These are phyloP conservation scores for Microcos paniculata DNA, from an alignment of 345 rosid genomes.

Conservation along the genomic window DNA sequence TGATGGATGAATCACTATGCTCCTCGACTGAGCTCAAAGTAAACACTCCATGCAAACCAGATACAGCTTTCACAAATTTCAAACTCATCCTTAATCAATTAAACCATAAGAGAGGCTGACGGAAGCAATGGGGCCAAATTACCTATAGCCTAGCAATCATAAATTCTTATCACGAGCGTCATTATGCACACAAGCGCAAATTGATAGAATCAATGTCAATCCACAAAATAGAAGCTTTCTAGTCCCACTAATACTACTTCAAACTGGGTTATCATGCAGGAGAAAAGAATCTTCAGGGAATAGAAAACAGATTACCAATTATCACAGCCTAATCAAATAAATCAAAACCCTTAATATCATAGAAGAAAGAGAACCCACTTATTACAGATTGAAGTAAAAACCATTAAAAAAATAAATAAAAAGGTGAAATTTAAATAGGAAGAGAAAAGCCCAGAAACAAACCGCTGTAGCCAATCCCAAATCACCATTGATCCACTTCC, in stretches of 20 bases:
- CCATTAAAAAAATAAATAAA: neutral
- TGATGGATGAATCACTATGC: no score
- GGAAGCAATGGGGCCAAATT: neutral
- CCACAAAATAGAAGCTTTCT: neutral
- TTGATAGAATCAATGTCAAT: neutral
- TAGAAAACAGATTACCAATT: neutral
- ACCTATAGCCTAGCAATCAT: neutral
- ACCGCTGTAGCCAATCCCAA: conserved; percentile 75
- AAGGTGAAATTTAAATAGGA: neutral
- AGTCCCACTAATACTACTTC: neutral
- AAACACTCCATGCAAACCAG: neutral
- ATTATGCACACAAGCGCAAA: neutral
- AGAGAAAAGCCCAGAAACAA: conserved; percentile 20
- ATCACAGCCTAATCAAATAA: neutral
- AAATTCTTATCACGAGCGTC: neutral
- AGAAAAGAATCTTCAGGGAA: neutral
- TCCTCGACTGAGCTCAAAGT: neutral
- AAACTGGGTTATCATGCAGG: neutral
- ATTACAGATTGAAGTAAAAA: neutral
- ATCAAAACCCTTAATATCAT: neutral
- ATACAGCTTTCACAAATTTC: neutral
- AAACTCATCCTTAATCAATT: neutral
- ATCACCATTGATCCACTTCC: conserved; percentile 70
- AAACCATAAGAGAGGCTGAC: neutral
- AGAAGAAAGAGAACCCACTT: neutral